phyloP scores from a whole-genome alignment of 345 rosid genomes.

The Nephelium lappaceum region DNA sequence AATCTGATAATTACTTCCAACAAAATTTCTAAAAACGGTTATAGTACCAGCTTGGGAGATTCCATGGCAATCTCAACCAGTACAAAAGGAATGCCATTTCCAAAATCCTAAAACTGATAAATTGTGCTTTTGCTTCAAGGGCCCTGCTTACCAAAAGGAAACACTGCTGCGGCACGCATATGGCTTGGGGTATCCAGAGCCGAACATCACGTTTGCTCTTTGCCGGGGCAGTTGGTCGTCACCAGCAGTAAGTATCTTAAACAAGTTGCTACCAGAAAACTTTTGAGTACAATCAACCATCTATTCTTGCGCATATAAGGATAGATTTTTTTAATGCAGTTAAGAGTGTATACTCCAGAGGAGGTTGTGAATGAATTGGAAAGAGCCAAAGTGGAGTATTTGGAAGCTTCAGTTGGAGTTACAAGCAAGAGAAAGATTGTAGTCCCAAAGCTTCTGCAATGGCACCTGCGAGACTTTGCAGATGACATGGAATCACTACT shows the following conservation, averaged over 20 bases:
- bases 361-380: constrained; percentile 71
- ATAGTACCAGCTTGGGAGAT: neutral
- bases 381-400: constrained; percentile 73
- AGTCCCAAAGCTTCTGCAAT: constrained; percentile 81
- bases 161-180: constrained; percentile 69
- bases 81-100: neutral
- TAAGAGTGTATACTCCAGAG: constrained; percentile 73
- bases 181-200: constrained; percentile 89
- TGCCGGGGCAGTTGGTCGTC: constrained; percentile 95
- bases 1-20: too few species aligned
- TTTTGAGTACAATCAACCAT: neutral
- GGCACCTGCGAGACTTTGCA: constrained; percentile 92
- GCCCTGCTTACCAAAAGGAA: constrained; percentile 73
- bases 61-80: neutral
- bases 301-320: neutral
- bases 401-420: constrained; percentile 81
- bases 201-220: constrained; percentile 86
- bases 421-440: constrained; percentile 78
- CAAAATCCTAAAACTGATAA: constrained; percentile 1
- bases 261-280: neutral
- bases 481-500: constrained; percentile 76
- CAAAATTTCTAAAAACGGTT: neutral
- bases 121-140: constrained; percentile 40
- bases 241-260: constrained; percentile 71
- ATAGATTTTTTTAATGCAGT: constrained; percentile 39